Conservation (phyloP, 306 rosid genomes). For the Ceratonia siliqua region DNA sequence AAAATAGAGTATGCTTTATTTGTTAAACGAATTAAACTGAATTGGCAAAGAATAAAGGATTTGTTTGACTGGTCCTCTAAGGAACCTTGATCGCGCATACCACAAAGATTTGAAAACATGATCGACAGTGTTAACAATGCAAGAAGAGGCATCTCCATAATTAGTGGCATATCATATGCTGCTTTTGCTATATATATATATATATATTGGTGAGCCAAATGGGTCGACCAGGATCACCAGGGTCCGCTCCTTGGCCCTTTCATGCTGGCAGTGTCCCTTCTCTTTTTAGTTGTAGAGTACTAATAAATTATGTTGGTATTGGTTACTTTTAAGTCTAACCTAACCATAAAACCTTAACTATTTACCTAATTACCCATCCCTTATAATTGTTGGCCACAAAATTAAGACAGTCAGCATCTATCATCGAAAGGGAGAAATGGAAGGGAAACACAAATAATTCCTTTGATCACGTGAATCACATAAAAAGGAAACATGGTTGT, state of each 20-base stretch:
- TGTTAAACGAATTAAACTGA: neutral
- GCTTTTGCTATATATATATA: neutral
- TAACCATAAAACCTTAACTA: too few species aligned
- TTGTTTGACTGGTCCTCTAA: neutral
- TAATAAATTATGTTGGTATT: too few species aligned
- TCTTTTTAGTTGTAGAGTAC: too few species aligned
- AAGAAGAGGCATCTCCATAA: neutral
- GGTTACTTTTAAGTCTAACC: too few species aligned
- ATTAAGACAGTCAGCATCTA: too few species aligned
- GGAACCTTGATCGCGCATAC: neutral
- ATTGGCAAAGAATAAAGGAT: neutral
- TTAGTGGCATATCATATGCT: neutral
- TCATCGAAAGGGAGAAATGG: too few species aligned
- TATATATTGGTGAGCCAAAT: too few species aligned
- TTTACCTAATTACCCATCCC: too few species aligned
- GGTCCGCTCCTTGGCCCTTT: conserved; percentile 45
- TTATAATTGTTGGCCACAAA: too few species aligned
- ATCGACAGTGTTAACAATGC: neutral
- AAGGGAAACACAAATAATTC: too few species aligned
- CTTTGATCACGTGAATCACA: conserved; percentile 50
- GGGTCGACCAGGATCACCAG: conserved; percentile 28
- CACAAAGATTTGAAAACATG: neutral
- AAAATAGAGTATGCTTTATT: neutral
- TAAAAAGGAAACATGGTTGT: conserved; percentile 37
- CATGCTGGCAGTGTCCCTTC: neutral